Percentiles rank a stretch among this genome's conserved stretches.
These are phyloP conservation scores for Craspedostauros australis DNA, from an alignment of 108 stramenopile genomes.

Conservation along the genomic window DNA sequence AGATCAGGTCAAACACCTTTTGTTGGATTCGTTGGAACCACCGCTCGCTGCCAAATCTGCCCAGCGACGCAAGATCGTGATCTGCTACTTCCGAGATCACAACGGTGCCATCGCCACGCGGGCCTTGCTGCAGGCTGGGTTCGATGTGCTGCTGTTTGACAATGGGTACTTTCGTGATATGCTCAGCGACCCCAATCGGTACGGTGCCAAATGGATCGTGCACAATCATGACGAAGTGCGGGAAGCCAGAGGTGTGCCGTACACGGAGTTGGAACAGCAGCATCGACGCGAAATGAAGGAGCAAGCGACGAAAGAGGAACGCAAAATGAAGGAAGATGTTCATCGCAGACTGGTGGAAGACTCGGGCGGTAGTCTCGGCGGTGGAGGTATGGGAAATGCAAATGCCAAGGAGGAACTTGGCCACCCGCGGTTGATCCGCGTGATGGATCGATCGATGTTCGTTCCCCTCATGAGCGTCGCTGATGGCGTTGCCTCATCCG, in stretches of 20 bases:
- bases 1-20: neutral
- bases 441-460: slow-evolving; percentile 25
- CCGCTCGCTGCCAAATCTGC: neutral
- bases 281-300: neutral
- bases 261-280: neutral
- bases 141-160: slow-evolving; percentile 31
- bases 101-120: slow-evolving; percentile 14
- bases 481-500: slow-evolving; percentile 29
- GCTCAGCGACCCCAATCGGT: slow-evolving; percentile 2
- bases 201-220: slow-evolving; percentile 19
- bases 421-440: slow-evolving; percentile 14
- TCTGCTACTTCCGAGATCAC: slow-evolving; percentile 29
- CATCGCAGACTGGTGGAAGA: neutral
- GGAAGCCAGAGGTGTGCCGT: neutral
- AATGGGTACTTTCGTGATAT: slow-evolving; percentile 7
- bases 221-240: slow-evolving; percentile 1
- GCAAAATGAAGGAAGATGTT: neutral
- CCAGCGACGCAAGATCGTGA: slow-evolving; percentile 17
- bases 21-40: neutral
- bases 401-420: neutral
- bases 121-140: slow-evolving; percentile 12
- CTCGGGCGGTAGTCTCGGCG: neutral
- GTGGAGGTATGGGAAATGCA: neutral
- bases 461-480: slow-evolving; percentile 27
- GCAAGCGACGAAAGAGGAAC: neutral